Evolutionary conservation across 805 yeast genomes (phyloP), one percentile per base, ranked within the genome.

Genomic region (Myxozyma vanderwaltii): DNA sequence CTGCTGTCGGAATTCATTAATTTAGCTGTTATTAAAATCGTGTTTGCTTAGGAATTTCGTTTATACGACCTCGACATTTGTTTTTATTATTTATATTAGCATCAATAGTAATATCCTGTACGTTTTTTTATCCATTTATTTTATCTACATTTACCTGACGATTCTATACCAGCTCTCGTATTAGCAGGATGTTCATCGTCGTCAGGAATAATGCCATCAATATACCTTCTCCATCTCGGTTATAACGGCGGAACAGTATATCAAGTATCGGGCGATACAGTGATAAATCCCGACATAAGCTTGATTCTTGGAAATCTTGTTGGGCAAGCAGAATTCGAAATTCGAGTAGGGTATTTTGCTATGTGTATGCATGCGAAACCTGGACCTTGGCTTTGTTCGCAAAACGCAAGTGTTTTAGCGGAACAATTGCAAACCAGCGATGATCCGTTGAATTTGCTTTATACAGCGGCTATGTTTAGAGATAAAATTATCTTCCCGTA

Each of bases 121-220:
- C 2, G 59, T 29, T n/a, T 36, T 24, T 15, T 8, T 23, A 24
- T 10, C 4, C 13, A 12, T 24, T 10, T 4, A 26, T 17, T 2
- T 24, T 15, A 17, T 15, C 21, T 17, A 15, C 6, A 3, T 3
- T 5, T 47, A 13, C 7, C 41, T 23, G 8, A 44, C 7, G 29
- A 44, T 48, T n/a, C 12, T 26, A 10, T 27, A n/a, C 17, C 44
- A 58, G 65, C 65, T 1, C 52, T 62, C 36, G 24, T 62, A 5
- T 51, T 62, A 17, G 61, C 64, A 12, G 65, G 63, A 40, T 62
- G 65, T 39, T 59, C 63, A 5, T 41, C 65, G 4, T 47, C 65
- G 2, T 23, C 54, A 2, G 40, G 59, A 21, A 38, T 51, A 12
- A 40, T 62, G 38, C 52, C 60, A 13, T 51, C 46, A 12, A 60